phyloP scores from a whole-genome alignment of 1,284 basidiomycete species.

The Caloboletus firmus region DNA sequence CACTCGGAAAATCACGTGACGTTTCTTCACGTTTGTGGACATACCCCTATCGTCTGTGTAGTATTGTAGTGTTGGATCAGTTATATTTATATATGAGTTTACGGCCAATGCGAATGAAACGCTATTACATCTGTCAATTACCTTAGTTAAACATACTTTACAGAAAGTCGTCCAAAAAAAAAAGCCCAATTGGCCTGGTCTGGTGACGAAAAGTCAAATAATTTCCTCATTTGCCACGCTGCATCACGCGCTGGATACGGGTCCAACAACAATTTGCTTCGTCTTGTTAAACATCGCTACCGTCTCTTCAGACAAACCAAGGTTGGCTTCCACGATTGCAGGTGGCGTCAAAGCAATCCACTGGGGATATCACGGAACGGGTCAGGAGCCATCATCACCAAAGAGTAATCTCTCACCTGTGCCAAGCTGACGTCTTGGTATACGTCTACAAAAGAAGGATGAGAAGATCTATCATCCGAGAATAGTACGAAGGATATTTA shows the following conservation, averaged over 20 bases:
- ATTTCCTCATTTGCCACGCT: neutral
- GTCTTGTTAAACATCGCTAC: constrained; percentile 38
- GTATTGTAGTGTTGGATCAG: no score
- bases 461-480: neutral
- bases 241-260: constrained; percentile 1
- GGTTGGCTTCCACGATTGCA: constrained; percentile 50
- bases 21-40: neutral
- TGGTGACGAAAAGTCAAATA: neutral
- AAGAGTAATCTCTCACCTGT: constrained; percentile 45
- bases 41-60: neutral
- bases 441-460: neutral
- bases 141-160: neutral
- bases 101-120: neutral
- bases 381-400: neutral
- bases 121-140: no score
- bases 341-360: constrained; percentile 56
- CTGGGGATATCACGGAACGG: constrained; percentile 21
- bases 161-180: neutral
- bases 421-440: constrained; percentile 67
- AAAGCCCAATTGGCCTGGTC: neutral
- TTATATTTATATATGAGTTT: constrained; percentile 14
- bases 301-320: constrained; percentile 44
- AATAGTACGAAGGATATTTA: constrained; percentile 11
- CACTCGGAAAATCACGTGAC: neutral
- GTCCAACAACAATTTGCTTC: constrained; percentile 35